Base-by-base conservation (phyloP, 306 rosid species). In the Corylus avellana region DNA sequence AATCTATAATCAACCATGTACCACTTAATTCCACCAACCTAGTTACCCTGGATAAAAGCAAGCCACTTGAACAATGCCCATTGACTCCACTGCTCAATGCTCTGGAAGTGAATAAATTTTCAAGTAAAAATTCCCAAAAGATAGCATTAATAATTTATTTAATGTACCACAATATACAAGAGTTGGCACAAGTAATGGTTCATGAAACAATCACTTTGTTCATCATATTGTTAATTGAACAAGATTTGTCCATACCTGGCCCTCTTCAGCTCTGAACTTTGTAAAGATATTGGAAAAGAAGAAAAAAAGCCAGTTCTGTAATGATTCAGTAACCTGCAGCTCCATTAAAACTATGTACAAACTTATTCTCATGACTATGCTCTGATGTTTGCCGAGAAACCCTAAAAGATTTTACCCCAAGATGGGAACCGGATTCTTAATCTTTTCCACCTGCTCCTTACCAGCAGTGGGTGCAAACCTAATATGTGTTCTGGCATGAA, bases 401-500 rank as follows among this genome's bases (percentile, higher is more conserved):
- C 69, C 71, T 70, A 78, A 53, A 83, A 81, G 70, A 70, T 0
- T 44, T 85, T 82, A 35, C 58, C 35, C 47, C 76, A 35, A 46
- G 59, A 66, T 1, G 83, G 85, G 7, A 91, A 72, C 81, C 82
- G 82, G 74, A 93, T 70, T 80, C 92, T 82, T 82, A 91, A 78
- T 78, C 89, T 90, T 72, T 89, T 93, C 97, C 93, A 88, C 68
- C 86, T 84, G 89, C 95, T 90, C 62, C 78, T 86, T 55, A 61
- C 91, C 58, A 95, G 84, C 85, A 39, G 72, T n/a, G 99, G 98
- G 77, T 91, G 86, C 89, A 89, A 85, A 51, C 90, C 83, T 78
- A 91, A 55, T 81, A 95, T 85, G 77, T 95, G 97, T 84, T 93
- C 99, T 4, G 97, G 78, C 90, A 84, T 95, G 86, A 95, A 95